Base-by-base conservation (phyloP, 441 rosid species). In the Erodium moschatum region DNA sequence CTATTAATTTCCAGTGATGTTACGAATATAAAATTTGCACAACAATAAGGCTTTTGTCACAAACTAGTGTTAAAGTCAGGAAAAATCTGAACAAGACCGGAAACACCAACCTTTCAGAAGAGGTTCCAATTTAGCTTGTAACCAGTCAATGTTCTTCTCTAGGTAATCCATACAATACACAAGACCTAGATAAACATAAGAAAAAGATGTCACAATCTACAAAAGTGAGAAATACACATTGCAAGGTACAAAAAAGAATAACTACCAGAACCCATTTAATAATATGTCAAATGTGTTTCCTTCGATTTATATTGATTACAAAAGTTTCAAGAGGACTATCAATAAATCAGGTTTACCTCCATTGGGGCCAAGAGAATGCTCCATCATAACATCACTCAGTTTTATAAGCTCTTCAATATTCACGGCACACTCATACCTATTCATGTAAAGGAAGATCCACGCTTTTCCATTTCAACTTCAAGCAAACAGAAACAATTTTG, bases 101-200 rank as follows among this genome's bases (percentile, higher is more conserved):
- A 64, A 56, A 58, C 58, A 73, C 85, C 9, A 68, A 88, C 97
- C 93, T 77, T 93, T 89, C 31, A 88, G n/a, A 66, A 93, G 88
- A 78, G 97, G 93, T 77, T 84, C 76, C 79, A 89, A 73, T 70
- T 84, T 91, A 13, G 88, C 79, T 79, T 91, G 79, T 73, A 93
- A 80, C 98, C 98, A 91, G 73, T 91, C 97, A 29, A 93, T 82
- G 78, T 89, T 90, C 84, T 89, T 82, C 85, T 91, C 96, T 66
- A 91, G 78, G 75, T 87, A 89, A 67, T 91, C 96, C 96, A 88
- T 93, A 80, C 97, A 91, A 77, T 91, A 91, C 4, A 91, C 73
- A 61, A 91, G 96, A 69, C 97, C 98, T 91, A 65, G 65, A 67
- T 40, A 31, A 68, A 62, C 67, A 58, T 13, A 40, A 40, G 12